These are phyloP conservation scores for Arabidopsis thaliana DNA, from an alignment of 345 rosid species.

Conservation along the genomic window TAIR10.1 NC_003074.8:29001-29500, in stretches of 20 bases:
- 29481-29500: slow-evolving; percentile 66
- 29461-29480: slow-evolving; percentile 66
- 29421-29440: slow-evolving; percentile 64
- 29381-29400: slow-evolving; percentile 71
- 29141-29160: slow-evolving; percentile 79
- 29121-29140: slow-evolving; percentile 79
- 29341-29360: slow-evolving; percentile 70
- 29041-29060: slow-evolving; percentile 60
- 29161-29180: slow-evolving; percentile 81
- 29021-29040: slow-evolving; percentile 84
- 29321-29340: slow-evolving; percentile 86
- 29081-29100: slow-evolving; percentile 84
- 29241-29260: background rate
- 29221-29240: slow-evolving; percentile 20
- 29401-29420: slow-evolving; percentile 57
- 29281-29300: slow-evolving; percentile 46
- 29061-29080: slow-evolving; percentile 68
- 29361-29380: slow-evolving; percentile 58
- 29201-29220: slow-evolving; percentile 79
- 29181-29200: slow-evolving; percentile 66
- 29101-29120: slow-evolving; percentile 86
- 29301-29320: slow-evolving; percentile 80
- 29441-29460: slow-evolving; percentile 52
- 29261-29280: background rate
- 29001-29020: slow-evolving; percentile 69